Conservation (phyloP, 805 yeast species). For the Wickerhamiella sergipiensis region DNA sequence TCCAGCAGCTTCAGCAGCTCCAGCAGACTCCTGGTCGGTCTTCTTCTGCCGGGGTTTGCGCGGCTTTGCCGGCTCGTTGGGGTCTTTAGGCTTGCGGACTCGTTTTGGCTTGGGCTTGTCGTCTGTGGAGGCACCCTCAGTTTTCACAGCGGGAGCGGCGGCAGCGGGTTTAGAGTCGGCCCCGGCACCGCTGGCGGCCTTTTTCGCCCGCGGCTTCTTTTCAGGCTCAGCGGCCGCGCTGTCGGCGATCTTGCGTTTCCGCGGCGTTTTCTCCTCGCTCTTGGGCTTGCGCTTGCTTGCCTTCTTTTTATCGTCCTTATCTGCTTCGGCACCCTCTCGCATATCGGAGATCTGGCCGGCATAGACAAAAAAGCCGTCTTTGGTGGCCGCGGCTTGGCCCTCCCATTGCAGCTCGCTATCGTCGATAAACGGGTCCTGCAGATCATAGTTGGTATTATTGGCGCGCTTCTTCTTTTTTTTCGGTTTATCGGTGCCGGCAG, state of each 20-base stretch:
- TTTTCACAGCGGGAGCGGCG: not conserved
- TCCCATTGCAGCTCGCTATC: conserved; percentile 88
- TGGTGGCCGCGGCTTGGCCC: conserved; percentile 81
- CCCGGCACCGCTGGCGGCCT: not conserved
- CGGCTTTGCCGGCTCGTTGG: conserved; percentile 2
- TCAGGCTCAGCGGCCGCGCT: not conserved
- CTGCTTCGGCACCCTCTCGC: conserved; percentile 5
- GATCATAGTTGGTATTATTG: conserved; percentile 81
- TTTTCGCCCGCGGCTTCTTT: not conserved
- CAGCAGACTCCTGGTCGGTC: conserved; percentile 24
- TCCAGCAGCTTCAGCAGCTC: conserved; percentile 1
- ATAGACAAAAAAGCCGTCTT: conserved; percentile 90
- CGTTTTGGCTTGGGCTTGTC: conserved; percentile 3
- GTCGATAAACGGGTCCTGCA: conserved; percentile 90
- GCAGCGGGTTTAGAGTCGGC: not conserved
- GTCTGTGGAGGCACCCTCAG: not conserved
- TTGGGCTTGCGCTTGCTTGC: conserved; percentile 10
- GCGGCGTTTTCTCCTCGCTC: conserved; percentile 3
- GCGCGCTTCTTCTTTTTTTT: conserved; percentile 39
- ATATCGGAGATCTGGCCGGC: conserved; percentile 61
- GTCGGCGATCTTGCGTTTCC: conserved; percentile 2
- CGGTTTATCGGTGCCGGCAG: conserved; percentile 26
- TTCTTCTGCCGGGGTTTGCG: conserved; percentile 3
- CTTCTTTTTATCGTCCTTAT: conserved; percentile 14
- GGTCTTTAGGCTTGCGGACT: not conserved